Base-by-base conservation (phyloP, 495 filamentous ascomycete genomes). In the Talaromyces nanjingensis region DNA sequence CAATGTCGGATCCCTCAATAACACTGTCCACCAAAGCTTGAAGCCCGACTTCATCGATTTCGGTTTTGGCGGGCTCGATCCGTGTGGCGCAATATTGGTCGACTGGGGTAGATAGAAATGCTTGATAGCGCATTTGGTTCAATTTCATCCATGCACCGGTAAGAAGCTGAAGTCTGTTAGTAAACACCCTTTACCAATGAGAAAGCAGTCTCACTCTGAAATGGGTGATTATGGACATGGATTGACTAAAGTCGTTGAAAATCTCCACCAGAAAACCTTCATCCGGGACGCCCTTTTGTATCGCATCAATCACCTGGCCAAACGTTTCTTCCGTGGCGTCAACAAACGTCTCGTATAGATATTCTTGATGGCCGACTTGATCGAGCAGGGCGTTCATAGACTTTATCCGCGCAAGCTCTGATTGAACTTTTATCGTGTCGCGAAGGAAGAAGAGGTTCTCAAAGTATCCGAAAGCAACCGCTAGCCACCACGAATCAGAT, bases 401-500 rank as follows among this genome's bases (percentile, higher is more conserved):
- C 63, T 81, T 83, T 66, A 98, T 79, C 49, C 93, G 87, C 22
- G 78, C 76, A 58, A 85, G 72, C 73, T 98, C 93, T 60, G 80
- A 80, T 47, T 87, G 81, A 63, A 92, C 78, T 62, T 83, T 84
- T 60, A 81, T 76, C 25, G 78, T 76, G 70, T 92, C 87, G 63
- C 86, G 85, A 25, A 81, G 71, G 64, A 82, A 83, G 63, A 92
- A 79, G 22, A 98, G 79, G 37, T 84, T 86, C 76, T 98, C 94
- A 67, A 96, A 96, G 76, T 96, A 98, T 60, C 86, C 86, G 73
- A 96, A 98, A 20, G 86, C 93, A 72, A 96, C 87, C 49, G 94
- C 94, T 98, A 67, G 53, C 20, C 53, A 73, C 62, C 31, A 33
- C 47, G 20, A 53, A 55, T 63, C 4, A 52, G 58, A 52, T 16